Evolutionary conservation across 345 rosid species (phyloP), one percentile per base, ranked within the genome.

Genomic region (Rhodomyrtus tomentosa): DNA sequence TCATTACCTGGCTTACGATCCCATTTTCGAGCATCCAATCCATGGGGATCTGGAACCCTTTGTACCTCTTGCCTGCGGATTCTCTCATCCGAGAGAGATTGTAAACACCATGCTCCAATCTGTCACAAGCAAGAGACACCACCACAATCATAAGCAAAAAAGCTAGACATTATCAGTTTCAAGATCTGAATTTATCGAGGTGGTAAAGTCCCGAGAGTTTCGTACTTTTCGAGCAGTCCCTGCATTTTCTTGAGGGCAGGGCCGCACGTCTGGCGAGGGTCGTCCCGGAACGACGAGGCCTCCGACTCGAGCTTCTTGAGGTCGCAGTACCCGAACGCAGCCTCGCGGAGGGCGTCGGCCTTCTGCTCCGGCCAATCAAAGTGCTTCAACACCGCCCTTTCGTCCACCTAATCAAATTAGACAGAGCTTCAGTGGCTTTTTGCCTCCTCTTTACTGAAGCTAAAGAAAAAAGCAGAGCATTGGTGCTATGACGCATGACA

Each of bases 1-100:
- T 7, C 3, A 48, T 49, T 88, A 98, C 99, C 99, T 95, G 98
- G 90, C 92, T 94, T 21, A 92, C 93, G 25, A 95, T 91, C 58
- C 99, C 99, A 53, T 92, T 93, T 86, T 98, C 99, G 51, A 95
- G 96, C 98, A 98, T 94, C 99, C 99, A 98, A 59, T 92, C 92
- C 87, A 87, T 91, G 45, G 99, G 99, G 89, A 98, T 96, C 49
- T 88, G 96, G 82, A 94, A 94, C 25, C 86, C 90, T 84, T 88
- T 94, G 86, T 89, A 98, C 82, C 96, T 88, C 8, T 88, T 93
- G 0, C 95, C 87, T 2, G 98, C 94, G 0, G 99, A 95, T 92
- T 98, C 99, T 84, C 93, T 93, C 98, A 98, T 93, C 85, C 96
- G 89, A 36, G 98, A 95, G 24, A 98, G 89, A 88, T 94, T 95